Base-by-base conservation (phyloP, 2,329 filamentous ascomycete species). In the Neocatenulostroma microsporum region DNA sequence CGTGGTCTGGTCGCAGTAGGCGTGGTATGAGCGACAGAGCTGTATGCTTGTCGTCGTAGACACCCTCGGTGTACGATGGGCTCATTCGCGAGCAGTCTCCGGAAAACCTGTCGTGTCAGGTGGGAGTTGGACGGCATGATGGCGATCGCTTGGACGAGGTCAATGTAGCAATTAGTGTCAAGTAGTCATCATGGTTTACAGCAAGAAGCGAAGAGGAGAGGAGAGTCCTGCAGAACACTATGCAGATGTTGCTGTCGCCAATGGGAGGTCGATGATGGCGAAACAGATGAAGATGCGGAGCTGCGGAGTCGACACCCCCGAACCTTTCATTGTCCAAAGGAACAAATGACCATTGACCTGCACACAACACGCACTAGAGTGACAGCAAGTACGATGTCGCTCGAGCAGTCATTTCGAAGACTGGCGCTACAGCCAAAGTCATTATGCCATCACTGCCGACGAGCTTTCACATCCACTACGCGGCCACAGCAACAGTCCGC, bases 121-220 rank as follows among this genome's bases (percentile, higher is more conserved):
- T 76, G 72, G 45, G 75, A 76, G 38, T n/a, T n/a, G n/a, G n/a
- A n/a, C n/a, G 70, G 69, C 75, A 78, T 78, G 11, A n/a, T 47
- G 30, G 38, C 29, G 34, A n/a, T n/a, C n/a, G n/a, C n/a, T n/a
- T n/a, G n/a, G n/a, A n/a, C n/a, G n/a, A n/a, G n/a, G n/a, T n/a
- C n/a, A 24, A 24, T 24, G 8, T 8, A 24, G 21, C 8, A 8
- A 8, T n/a, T 24, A 24, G 8, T n/a, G 21, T 24, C 21, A 24
- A 24, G 8, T 24, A n/a, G 8, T 8, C 21, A 24, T 24, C 8
- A n/a, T 24, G n/a, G 8, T 24, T 8, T 24, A 24, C 21, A 24
- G 8, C 8, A 8, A 24, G 21, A 8, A 8, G 8, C n/a, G n/a
- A n/a, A n/a, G n/a, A n/a, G 27, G 27, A 29, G 27, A 8, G 21